Base-by-base conservation (phyloP, 2,329 filamentous ascomycete species). In the Xylariaceae sp. region DNA sequence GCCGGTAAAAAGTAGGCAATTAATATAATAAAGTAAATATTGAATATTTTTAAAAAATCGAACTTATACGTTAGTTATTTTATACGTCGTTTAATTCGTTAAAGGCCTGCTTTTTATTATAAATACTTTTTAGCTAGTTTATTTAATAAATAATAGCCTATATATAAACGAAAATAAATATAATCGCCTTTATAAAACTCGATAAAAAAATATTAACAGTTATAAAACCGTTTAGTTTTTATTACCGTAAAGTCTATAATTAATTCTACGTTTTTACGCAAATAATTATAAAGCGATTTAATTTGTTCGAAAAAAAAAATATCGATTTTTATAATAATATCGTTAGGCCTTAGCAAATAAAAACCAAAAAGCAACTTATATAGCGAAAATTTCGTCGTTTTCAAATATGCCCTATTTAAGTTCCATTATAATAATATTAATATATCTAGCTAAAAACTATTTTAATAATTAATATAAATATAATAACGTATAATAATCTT, bases 321-420 rank as follows among this genome's bases (percentile, higher is more conserved):
- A 43, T 47, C 36, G 44, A 31, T 12, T 47, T 40, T 35, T 44
- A 18, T 43, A 12, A 51, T 17, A 49, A n/a, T 6, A 32, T 22
- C 10, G 12, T 41, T 40, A 41, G 15, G 5, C 5, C 39, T 40
- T 15, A 40, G 11, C 7, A 40, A 40, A 17, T 44, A 39, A 47
- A 51, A 51, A 0, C 11, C 36, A 32, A 44, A 30, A 17, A 47
- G 6, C 14, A 47, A 2, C 36, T 51, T 36, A 22, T 51, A 45
- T 9, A 44, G 27, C 6, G 19, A 43, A 15, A 39, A 11, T 14
- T 40, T 44, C 1, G 39, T n/a, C 17, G 31, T 30, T 35, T 33
- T 33, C 12, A 18, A 51, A 30, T 46, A 46, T 14, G n/a, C 7
- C 33, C 44, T 50, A 39, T 50, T 50, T 46, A 50, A 50, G 11